Conservation (phyloP, 75 land plant species). For the Sequoia sempervirens region DNA sequence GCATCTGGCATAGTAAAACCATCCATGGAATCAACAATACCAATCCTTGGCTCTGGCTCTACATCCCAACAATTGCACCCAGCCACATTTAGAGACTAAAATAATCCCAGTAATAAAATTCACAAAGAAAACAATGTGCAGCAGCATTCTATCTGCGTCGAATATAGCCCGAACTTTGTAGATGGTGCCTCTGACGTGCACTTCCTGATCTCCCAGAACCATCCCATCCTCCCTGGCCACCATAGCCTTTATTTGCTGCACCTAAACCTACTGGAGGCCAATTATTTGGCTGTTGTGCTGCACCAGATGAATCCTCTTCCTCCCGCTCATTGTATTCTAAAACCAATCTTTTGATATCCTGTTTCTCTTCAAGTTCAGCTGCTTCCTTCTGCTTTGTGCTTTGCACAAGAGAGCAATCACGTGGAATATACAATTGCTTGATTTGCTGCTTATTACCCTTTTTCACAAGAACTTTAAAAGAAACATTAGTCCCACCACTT, state of each 20-base stretch:
- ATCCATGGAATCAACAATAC: neutral
- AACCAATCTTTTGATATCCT: conserved; percentile 81
- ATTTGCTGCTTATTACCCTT: conserved; percentile 94
- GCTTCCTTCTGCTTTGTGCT: conserved; percentile 97
- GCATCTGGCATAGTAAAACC: neutral
- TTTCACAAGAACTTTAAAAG: conserved; percentile 85
- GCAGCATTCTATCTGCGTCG: conserved; percentile 23
- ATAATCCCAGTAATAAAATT: neutral
- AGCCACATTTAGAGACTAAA: neutral
- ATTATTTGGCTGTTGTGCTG: conserved; percentile 49
- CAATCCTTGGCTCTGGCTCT: neutral
- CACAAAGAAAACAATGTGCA: neutral
- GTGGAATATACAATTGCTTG: conserved; percentile 85
- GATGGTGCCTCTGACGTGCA: conserved; percentile 50
- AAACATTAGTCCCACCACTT: conserved; percentile 56
- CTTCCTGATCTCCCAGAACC: conserved; percentile 24
- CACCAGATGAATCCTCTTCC: conserved; percentile 74
- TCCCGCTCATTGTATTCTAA: conserved; percentile 96
- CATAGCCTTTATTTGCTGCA: conserved; percentile 19
- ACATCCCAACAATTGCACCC: neutral
- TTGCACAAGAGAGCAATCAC: conserved; percentile 88
- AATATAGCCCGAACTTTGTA: conserved; percentile 30
- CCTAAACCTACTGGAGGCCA: conserved; percentile 38
- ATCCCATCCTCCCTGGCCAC: conserved; percentile 32
- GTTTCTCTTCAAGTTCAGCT: conserved; percentile 96